These are phyloP conservation scores for Mariannaea sp. DNA, from an alignment of 2,329 filamentous ascomycete genomes.

Conservation along the genomic window DNA sequence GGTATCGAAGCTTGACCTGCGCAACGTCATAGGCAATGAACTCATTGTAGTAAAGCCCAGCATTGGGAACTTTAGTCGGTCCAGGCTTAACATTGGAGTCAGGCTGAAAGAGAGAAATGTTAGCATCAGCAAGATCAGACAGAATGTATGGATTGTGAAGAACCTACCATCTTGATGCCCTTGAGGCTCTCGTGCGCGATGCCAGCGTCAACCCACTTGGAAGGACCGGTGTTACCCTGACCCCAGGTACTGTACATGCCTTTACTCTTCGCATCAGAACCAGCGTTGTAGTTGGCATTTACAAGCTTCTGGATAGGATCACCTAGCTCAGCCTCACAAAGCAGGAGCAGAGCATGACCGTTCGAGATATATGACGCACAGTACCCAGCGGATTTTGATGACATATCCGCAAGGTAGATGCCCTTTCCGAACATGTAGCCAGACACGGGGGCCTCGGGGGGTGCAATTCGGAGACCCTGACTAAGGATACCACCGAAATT, in stretches of 20 bases:
- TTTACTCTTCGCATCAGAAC: constrained; percentile 61
- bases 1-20: constrained; percentile 72
- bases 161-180: constrained; percentile 71
- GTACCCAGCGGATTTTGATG: constrained; percentile 81
- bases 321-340: constrained; percentile 81
- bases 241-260: constrained; percentile 73
- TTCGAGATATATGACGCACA: constrained; percentile 66
- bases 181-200: constrained; percentile 66
- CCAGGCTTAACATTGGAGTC: constrained; percentile 54
- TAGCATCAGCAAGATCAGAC: neutral
- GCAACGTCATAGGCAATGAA: constrained; percentile 73
- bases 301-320: constrained; percentile 71
- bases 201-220: constrained; percentile 75
- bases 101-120: constrained; percentile 47
- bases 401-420: constrained; percentile 86
- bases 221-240: constrained; percentile 66
- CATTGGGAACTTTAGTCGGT: constrained; percentile 50
- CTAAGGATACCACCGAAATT: constrained; percentile 88
- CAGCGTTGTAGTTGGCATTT: constrained; percentile 64
- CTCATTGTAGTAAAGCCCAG: constrained; percentile 70
- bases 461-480: constrained; percentile 88
- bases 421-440: constrained; percentile 93
- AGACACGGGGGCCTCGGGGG: constrained; percentile 76
- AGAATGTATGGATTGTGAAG: neutral
- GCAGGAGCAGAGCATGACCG: constrained; percentile 73